Percentiles rank a stretch among this genome's conserved stretches.
These are phyloP conservation scores for Cyclotella baltica DNA, from an alignment of 108 stramenopile species.

Conservation along the genomic window DNA sequence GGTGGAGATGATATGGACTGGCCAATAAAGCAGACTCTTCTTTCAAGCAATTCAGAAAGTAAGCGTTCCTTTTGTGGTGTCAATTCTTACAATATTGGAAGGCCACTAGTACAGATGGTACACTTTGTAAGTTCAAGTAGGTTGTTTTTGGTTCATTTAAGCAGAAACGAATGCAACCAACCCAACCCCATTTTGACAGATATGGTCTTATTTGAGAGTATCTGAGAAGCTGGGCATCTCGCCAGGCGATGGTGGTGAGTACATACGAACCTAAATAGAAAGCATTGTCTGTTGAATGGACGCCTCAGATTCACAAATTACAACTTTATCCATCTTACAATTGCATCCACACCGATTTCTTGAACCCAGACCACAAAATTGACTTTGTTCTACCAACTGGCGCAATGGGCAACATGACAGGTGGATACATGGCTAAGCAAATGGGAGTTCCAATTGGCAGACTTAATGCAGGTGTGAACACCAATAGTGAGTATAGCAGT, in stretches of 20 bases:
- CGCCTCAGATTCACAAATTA: no score
- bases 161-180: neutral
- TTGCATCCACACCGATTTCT: neutral
- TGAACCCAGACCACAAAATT: conserved; percentile 34
- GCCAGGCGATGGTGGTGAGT: conserved; percentile 47
- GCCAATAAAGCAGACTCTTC: conserved; percentile 79
- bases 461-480: conserved; percentile 75
- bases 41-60: conserved; percentile 5
- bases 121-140: conserved; percentile 66
- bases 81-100: conserved; percentile 89
- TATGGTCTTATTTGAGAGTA: conserved; percentile 87
- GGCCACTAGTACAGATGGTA: conserved; percentile 87
- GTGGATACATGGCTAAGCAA: conserved; percentile 78
- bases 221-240: conserved; percentile 51
- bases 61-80: conserved; percentile 65
- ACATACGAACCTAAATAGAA: no score
- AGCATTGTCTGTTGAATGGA: no score
- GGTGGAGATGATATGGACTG: conserved; percentile 94
- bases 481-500: conserved; percentile 59
- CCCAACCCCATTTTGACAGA: conserved; percentile 15
- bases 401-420: conserved; percentile 92
- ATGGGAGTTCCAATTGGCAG: conserved; percentile 82
- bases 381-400: conserved; percentile 90
- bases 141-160: neutral
- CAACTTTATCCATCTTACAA: neutral